Base-by-base conservation (phyloP, 2,329 filamentous ascomycete genomes). In the Talaromyces marneffei region DNA sequence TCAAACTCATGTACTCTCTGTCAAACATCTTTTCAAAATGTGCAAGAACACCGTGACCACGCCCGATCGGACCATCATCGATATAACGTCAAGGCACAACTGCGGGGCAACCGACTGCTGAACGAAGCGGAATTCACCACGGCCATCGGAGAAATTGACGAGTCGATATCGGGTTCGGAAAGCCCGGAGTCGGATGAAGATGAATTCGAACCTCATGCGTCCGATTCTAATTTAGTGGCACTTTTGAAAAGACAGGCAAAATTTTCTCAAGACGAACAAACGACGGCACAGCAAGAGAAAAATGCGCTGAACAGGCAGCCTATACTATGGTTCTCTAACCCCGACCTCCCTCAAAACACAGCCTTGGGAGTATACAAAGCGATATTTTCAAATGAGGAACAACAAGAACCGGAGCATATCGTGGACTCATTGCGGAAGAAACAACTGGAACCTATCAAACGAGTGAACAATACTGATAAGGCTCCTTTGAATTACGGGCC, bases 41-140 rank as follows among this genome's bases (percentile, higher is more conserved):
- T 96, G 7, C 82, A 86, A 63, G 93, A 97, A 64, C 93, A 97
- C 72, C 85, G 91, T 64, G 83, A 85, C 62, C 94, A 99, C 75
- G 86, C 91, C 62, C 89, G 90, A 69, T 96, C 93, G 9, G 94
- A 99, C 70, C 82, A 95, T 54, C 94, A 99, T 74, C 85, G 88
- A 66, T 99, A 97, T 78, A 99, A 99, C 72, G 78, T 97, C 64
- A 97, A 96, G 76, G 90, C 93, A 72, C 96, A 91, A 78, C 78
- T 96, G 61, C 86, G 91, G 52, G 90, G 90, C 0, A 81, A 82
- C 62, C 83, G 82, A 9, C 77, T 90, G 0, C 88, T 97, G 1
- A 85, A 85, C 1, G 94, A 99, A 71, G 74, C 72, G 7, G 92
- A 96, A 35, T 99, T 99, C 67, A 90, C 94, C 72, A 90, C 88